These are phyloP conservation scores for Firmiana major DNA, from an alignment of 345 rosid genomes.

Conservation along the genomic window DNA sequence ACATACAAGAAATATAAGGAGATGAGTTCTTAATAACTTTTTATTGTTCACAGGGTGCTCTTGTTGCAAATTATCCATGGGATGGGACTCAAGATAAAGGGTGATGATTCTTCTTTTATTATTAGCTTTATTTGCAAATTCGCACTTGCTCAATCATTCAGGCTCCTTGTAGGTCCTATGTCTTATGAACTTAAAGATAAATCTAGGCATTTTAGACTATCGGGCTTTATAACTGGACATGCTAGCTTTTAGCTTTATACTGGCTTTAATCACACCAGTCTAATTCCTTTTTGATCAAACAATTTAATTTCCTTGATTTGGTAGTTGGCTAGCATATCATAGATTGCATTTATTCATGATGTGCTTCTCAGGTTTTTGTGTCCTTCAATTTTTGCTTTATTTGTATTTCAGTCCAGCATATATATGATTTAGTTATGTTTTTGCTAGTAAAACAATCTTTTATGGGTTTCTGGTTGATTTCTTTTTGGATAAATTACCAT, in stretches of 20 bases:
- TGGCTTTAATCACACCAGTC: neutral
- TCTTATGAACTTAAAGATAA: neutral
- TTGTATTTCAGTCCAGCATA: neutral
- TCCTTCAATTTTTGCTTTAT: neutral
- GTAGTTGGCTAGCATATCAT: no score
- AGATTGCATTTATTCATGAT: neutral
- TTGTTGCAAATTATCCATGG: slow-evolving; percentile 98
- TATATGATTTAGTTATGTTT: neutral
- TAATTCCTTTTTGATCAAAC: neutral
- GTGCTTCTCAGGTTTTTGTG: slow-evolving; percentile 2
- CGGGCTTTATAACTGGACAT: neutral
- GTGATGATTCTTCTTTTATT: slow-evolving; percentile 30
- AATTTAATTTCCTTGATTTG: neutral
- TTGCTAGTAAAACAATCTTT: neutral
- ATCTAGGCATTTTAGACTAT: neutral
- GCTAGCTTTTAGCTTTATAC: neutral
- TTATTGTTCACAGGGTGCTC: slow-evolving; percentile 70
- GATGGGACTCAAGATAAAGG: slow-evolving; percentile 77
- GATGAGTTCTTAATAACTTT: neutral
- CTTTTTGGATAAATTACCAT: neutral
- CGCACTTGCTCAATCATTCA: neutral
- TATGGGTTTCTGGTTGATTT: slow-evolving; percentile 7
- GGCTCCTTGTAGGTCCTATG: neutral
- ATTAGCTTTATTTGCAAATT: neutral
- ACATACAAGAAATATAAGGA: slow-evolving; percentile 5